A percentile compares a stretch with the other conserved stretches of the same genome.
Conservation (phyloP, 139 green algal genomes). For the Tetradesmus lagerheimii region DNA sequence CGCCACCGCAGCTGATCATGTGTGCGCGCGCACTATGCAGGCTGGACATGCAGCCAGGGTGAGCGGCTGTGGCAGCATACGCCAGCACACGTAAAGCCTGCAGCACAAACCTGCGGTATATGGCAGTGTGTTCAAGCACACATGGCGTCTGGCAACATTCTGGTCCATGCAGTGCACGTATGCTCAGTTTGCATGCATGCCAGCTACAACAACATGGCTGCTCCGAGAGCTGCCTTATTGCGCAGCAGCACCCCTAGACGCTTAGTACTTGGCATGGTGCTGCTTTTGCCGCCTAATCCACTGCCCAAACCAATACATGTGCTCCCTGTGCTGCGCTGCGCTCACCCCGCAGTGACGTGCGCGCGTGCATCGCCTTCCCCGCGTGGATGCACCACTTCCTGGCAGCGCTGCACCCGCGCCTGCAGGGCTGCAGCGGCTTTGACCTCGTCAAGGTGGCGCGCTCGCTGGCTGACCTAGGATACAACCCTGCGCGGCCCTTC, state of each 20-base stretch:
- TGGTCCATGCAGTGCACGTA: too few relatives aligned
- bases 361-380: conserved; percentile 36
- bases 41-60: conserved; percentile 41
- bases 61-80: background rate
- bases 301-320: too few relatives aligned
- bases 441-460: conserved; percentile 9
- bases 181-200: too few relatives aligned
- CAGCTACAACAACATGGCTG: too few relatives aligned
- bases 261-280: too few relatives aligned
- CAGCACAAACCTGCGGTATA: too few relatives aligned
- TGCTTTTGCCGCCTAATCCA: too few relatives aligned
- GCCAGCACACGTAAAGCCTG: too few relatives aligned
- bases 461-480: conserved; percentile 40
- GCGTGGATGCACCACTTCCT: conserved; percentile 46
- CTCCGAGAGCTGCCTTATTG: too few relatives aligned
- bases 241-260: too few relatives aligned
- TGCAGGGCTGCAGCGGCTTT: background rate
- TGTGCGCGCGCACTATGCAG: conserved; percentile 40
- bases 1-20: conserved; percentile 31
- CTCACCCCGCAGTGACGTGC: conserved; percentile 23
- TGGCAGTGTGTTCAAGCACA: too few relatives aligned
- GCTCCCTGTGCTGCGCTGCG: background rate
- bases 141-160: background rate
- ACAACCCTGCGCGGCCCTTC: conserved; percentile 18
- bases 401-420: background rate